Conservation (phyloP, 805 yeast species). For the Kurtzmaniella fragi region DNA sequence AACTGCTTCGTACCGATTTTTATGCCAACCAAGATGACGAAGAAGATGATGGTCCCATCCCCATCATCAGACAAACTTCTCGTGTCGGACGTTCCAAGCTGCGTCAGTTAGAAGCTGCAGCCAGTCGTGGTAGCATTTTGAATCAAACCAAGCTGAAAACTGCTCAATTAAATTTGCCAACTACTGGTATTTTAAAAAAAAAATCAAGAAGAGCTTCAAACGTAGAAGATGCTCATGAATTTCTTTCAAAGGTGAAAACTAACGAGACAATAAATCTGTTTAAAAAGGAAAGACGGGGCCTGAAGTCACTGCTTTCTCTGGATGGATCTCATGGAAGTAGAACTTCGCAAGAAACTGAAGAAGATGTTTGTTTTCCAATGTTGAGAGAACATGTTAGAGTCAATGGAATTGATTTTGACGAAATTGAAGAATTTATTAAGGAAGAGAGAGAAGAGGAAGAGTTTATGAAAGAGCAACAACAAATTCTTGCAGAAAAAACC, state of each 20-base stretch:
- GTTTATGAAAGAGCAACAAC: constrained; percentile 19
- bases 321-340: constrained; percentile 75
- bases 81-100: constrained; percentile 10
- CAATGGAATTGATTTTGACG: constrained; percentile 87
- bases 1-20: constrained; percentile 13
- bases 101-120: constrained; percentile 11
- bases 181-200: constrained; percentile 12
- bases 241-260: constrained; percentile 7
- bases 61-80: constrained; percentile 6
- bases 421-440: constrained; percentile 74
- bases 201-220: constrained; percentile 9
- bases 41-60: constrained; percentile 10
- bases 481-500: constrained; percentile 17
- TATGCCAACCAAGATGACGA: constrained; percentile 13
- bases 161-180: constrained; percentile 10
- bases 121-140: constrained; percentile 10
- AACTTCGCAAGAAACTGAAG: constrained; percentile 87
- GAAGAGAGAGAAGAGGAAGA: constrained; percentile 49
- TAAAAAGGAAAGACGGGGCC: constrained; percentile 28
- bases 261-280: constrained; percentile 17
- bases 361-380: constrained; percentile 97
- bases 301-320: constrained; percentile 44
- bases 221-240: background rate
- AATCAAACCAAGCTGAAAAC: constrained; percentile 10
- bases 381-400: constrained; percentile 52